Percentiles rank a stretch among this genome's conserved stretches.
Conservation (phyloP, 1,284 basidiomycete species). For the Malassezia vespertilionis region DNA sequence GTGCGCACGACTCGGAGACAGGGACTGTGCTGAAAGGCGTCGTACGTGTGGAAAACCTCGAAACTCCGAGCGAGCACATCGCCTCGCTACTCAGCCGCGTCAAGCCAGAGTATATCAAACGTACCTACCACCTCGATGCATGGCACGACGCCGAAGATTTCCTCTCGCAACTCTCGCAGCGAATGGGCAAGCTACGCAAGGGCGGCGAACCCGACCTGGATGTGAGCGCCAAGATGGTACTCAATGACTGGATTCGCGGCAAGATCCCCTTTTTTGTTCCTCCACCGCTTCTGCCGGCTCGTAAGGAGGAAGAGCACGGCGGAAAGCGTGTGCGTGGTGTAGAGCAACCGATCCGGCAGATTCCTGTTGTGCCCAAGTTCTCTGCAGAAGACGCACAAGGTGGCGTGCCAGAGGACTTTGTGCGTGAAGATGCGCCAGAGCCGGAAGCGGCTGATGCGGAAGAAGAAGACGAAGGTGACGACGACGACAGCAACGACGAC, state of each 20-base stretch:
- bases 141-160: constrained; percentile 61
- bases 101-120: constrained; percentile 78
- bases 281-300: constrained; percentile 55
- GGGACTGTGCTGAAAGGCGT: constrained; percentile 93
- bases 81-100: constrained; percentile 76
- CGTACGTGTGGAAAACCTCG: constrained; percentile 86
- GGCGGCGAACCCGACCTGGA: constrained; percentile 90
- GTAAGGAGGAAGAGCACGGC: constrained; percentile 18
- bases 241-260: constrained; percentile 95
- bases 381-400: constrained; percentile 45
- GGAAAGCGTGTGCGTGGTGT: constrained; percentile 53
- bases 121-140: constrained; percentile 61
- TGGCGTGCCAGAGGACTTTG: constrained; percentile 39
- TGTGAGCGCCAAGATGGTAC: constrained; percentile 82
- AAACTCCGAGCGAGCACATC: constrained; percentile 87
- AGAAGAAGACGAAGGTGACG: constrained; percentile 22
- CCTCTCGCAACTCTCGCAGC: constrained; percentile 71
- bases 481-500: constrained; percentile 22
- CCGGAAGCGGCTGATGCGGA: constrained; percentile 30
- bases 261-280: constrained; percentile 79
- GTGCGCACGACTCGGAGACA: constrained; percentile 76
- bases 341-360: constrained; percentile 54
- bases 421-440: constrained; percentile 26
- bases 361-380: constrained; percentile 55
- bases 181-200: constrained; percentile 81